Base-by-base conservation (phyloP, 2,329 filamentous ascomycete genomes). In the Ophiostoma montium region DNA sequence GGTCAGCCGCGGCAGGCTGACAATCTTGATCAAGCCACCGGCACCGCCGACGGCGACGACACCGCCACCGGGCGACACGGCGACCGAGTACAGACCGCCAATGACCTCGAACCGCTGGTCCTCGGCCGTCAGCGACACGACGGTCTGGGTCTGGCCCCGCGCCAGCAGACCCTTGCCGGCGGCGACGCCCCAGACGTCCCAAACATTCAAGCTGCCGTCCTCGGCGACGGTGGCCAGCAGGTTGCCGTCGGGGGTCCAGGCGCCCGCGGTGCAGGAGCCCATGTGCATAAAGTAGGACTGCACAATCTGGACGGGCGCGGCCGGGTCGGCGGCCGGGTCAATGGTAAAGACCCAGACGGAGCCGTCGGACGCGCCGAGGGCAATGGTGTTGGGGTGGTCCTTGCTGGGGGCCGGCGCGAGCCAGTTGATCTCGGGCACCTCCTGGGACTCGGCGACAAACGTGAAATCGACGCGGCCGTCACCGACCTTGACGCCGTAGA, bases 361-460 rank as follows among this genome's bases (percentile, higher is more conserved):
- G 49, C 92, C 92, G 62, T 98, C 89, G 33, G 76, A 84, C 32
- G 88, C 88, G 50, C 92, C 92, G 8, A 98, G 69, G 0, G 92
- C 92, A 54, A 98, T 62, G 9, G 86, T 80, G 67, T 95, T 94
- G 53, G 83, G 77, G 61, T 86, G 79, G 7, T 72, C 68, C 61
- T 86, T 78, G 6, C 71, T 68, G 12, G 89, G 88, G 61, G 86
- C 94, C 0, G 87, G 67, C 1, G 72, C 67, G 32, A 96, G 66
- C 89, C 90, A 98, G 70, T 92, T 94, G 60, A 98, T 83, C 66
- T 96, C 90, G 58, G 94, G 84, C 10, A 95, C 90, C 64, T 98
- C 92, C 60, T 88, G 84, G 3, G 80, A 77, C 60, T 92, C 85
- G 49, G 76, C 84, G 9, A 94, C 65, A 59, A 85, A 84, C 41